These are phyloP conservation scores for Rhynchospora pubera DNA, from an alignment of 176 grass and related monocot species.

Conservation along the genomic window DNA sequence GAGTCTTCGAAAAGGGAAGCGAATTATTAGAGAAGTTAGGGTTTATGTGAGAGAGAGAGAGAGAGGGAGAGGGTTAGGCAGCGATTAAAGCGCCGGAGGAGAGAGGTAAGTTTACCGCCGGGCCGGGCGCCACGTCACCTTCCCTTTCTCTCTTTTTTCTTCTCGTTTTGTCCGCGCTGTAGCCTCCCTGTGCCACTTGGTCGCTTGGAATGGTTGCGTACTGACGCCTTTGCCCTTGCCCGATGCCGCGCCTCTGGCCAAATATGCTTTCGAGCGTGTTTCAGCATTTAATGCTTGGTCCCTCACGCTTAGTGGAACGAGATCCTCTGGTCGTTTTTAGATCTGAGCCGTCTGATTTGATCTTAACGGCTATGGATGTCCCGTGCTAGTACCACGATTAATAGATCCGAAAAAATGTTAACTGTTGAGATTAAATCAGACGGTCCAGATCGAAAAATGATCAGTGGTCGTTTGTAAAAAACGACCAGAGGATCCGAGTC, in stretches of 20 bases:
- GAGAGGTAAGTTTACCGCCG: background rate
- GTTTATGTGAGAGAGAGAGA: background rate
- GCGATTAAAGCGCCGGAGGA: background rate
- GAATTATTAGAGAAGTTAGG: background rate
- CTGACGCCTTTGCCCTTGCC: slow-evolving; percentile 9
- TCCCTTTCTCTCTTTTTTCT: background rate
- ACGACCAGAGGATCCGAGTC: no score
- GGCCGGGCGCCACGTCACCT: background rate
- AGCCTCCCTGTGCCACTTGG: background rate
- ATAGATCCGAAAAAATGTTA: no score
- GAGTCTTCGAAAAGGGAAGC: background rate
- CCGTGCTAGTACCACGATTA: no score
- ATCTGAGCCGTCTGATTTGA: no score
- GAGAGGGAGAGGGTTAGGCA: background rate
- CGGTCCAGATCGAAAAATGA: no score
- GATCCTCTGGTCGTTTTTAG: no score
- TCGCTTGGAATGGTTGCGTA: background rate
- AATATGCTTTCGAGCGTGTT: background rate
- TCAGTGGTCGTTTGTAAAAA: no score
- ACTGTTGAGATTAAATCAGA: no score
- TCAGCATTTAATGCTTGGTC: slow-evolving; percentile 5
- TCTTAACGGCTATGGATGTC: no score
- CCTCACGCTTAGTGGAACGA: background rate
- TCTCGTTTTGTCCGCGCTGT: background rate
- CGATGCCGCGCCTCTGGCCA: background rate